Evolutionary conservation across 2,329 filamentous ascomycete species (phyloP), one percentile per base, ranked within the genome.

Genomic region (Metarhizium sp.): DNA sequence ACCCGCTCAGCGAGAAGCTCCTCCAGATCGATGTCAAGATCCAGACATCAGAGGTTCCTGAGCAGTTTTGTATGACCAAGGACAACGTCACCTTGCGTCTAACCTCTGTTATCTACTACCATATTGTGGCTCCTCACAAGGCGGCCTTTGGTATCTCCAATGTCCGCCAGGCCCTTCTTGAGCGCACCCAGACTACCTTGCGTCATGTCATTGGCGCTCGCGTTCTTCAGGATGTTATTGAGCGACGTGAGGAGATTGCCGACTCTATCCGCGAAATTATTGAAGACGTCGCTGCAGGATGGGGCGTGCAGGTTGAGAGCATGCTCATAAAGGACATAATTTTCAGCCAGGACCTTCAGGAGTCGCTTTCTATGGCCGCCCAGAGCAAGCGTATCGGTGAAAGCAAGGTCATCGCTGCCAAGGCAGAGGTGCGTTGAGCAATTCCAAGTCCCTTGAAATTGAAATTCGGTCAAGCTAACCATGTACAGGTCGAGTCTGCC

Each of bases 261-360:
- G 86, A 92, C 73, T 94, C 88, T 56, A 97, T 97, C 59, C 86
- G 90, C 59, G 92, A 96, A 73, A 97, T 97, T 64, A 97, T 99
- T 64, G 94, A 97, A 69, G 92, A 96, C 63, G 94, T 96, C 1
- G 92, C 94, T 6, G 78, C 83, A 11, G 90, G 90, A 58, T 99
- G 94, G 94, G 94, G 94, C 74, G 92, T 96, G 7, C 85, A 90
- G 67, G 94, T 97, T 57, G 94, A 97, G 79, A 92, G 87, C 67
- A 99, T 99, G 92, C 85, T 99, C 63, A 92, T 99, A 81, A 97
- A 99, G 77, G 94, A 99, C 73, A 95, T 99, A 69, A 88, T 97
- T 70, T 99, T 99, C 82, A 91, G 85, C 74, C 85, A 90, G 67
- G 94, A 97, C 63, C 80, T 99, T 48, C 94, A 99, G 74, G 92